Evolutionary conservation across 1,284 basidiomycete species (phyloP), one percentile per base, ranked within the genome.

Genomic region (Ganoderma sinense): DNA sequence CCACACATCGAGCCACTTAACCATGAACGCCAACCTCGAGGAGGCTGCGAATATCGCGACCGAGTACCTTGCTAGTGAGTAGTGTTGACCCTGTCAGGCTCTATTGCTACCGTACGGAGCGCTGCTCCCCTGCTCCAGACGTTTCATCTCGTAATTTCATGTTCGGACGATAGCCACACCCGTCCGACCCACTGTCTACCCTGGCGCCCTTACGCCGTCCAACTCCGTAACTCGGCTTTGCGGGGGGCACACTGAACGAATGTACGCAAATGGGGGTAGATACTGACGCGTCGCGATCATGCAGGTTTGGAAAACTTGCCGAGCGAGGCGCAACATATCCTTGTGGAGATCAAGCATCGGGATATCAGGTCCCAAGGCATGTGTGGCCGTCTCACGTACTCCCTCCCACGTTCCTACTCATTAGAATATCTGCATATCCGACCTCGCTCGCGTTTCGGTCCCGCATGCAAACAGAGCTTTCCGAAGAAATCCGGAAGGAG

Each of bases 291-390:
- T 60, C 23, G 39, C 23, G 2, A 26, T 18, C 33, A 45, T 70
- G 40, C 77, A 93, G 93, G 88, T 74, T 84, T 95, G 39, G 93
- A 95, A 73, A 94, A 94, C 77, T 83, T 94, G 56, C 91, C 91
- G 0, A 87, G 86, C 66, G 93, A 94, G 79, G 88, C 94, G 8
- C 87, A 88, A 41, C 90, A 90, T 77, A 82, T 94, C 11, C 83
- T 94, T 14, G 86, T 89, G 62, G 93, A 94, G 80, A 94, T 95
- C 65, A 87, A 86, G 69, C 85, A 86, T 71, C 89, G 87, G 76
- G 89, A 90, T 66, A 78, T 78, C 41, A 82, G 82, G 70, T 83
- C 82, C 11, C 85, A 89, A 82, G 88, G 89, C 85, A 71, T 71
- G 78, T 77, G 31, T 61, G 31, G 40, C 51, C 29, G 16, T 36